Evolutionary conservation across 805 yeast species (phyloP), one percentile per base, ranked within the genome.

Genomic region (Suhomyces sp.): DNA sequence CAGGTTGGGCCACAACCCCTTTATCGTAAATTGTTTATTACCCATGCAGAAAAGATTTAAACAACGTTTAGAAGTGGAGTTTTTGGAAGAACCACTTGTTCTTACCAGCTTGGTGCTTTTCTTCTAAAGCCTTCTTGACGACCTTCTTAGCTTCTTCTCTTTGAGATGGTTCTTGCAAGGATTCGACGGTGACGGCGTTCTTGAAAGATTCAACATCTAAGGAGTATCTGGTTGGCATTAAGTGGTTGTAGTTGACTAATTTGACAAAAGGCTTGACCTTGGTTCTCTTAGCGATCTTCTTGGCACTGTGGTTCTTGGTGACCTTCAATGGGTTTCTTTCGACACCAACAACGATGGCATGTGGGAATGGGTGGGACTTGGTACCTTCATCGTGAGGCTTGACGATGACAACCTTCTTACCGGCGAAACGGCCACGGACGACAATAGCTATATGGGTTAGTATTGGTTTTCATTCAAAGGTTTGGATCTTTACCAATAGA

Each of bases 51-150:
- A 36, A 39, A 49, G 47, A 47, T 43, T n/a, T 47, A 46, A 47
- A 46, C 50, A 48, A 42, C 42, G 46, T 43, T 44, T 85, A 87
- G 77, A 87, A 87, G 77, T 83, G 81, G 70, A 87, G 83, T 79
- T 93, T 93, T 74, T 95, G 82, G 90, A 93, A 93, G 82, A 93
- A 93, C 98, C 98, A 93, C 79, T 88, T 90, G 90, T 91, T 91
- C 85, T 93, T 88, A 72, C 98, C 98, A 68, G 96, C 88, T 74
- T 86, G 95, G 81, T 91, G 95, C 82, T 88, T 88, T 79, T 91
- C 96, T 79, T 93, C 98, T 68, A 93, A 91, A 70, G 95, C 96
- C 82, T 90, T 86, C 87, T 88, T 93, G 73, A 93, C 88, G 68
- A 83, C 90, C 81, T 93, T 91, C 86, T 90, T 93, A 68, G 98